Evolutionary conservation across 371 early-diverging fungal genomes (phyloP), one percentile per base, ranked within the genome.

Genomic region (Mucor saturninus): DNA sequence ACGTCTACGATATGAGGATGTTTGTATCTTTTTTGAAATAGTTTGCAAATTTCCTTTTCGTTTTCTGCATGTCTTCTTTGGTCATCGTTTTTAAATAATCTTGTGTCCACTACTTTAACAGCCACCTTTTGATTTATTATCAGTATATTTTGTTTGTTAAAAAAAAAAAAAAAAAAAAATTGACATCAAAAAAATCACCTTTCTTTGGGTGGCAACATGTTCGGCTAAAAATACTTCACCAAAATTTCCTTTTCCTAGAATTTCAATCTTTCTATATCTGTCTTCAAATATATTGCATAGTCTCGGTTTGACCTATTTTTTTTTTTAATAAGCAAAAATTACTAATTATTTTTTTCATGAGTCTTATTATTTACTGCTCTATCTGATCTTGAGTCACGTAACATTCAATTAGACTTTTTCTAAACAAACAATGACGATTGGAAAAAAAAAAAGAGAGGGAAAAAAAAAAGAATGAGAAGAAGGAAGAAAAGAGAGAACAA

Each of bases 81-180:
- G 97, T 93, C 73, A 98, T 99, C 65, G 91, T 94, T 73, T 92
- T 93, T 78, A 95, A 93, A 76, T 97, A 97, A 74, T 96, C 93
- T 21, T 92, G 95, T 73, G 95, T 97, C 79, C 91, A 93, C 53
- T 93, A 83, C 40, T 92, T 86, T 31, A 95, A 87, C 64, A 51
- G 75, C 80, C 46, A 83, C 83, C 57, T 94, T 90, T 26, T 80
- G 78, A 7, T 21, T 21, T 21, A 21, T 21, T 21, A 21, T 21
- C 21, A 21, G 21, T 21, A 21, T 21, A 15, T 45, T 15, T 45
- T 45, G 15, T 15, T 14, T 45, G 77, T 79, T 79, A 77, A 55
- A 37, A 39, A 37, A 31, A 29, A 5, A 55, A 46, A 53, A 35
- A 43, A 94, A 13, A 96, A 89, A 64, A 15, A 15, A 5, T 45